Base-by-base conservation (phyloP, 176 grass and related monocot genomes). In the Eleusine indica region DNA sequence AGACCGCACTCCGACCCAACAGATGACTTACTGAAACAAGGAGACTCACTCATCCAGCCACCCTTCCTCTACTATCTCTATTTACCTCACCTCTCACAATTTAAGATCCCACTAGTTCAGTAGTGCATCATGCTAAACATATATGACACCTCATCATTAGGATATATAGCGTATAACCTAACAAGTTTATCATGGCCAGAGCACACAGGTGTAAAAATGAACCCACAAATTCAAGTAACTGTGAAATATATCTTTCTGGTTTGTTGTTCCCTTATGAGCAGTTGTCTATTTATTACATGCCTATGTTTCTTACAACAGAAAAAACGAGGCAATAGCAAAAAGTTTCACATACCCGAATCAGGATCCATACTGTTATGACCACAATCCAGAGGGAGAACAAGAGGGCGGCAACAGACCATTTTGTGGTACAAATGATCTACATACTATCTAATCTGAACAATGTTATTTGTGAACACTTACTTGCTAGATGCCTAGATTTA, bases 301-400 rank as follows among this genome's bases (percentile, higher is more conserved):
- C 41, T 47, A 77, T 29, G 46, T 63, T 43, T 77, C 39, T 57
- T 63, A 77, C 12, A 77, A 63, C 56, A 6, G 28, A 62, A 42
- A 76, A 15, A 76, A 25, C 13, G 17, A 58, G 51, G 51, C 51
- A 53, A 53, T 17, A 47, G 44, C 44, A 47, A 10, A 47, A 47
- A 47, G 1, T 11, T 47, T 47, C 9, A 47, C 44, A 47, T 47
- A 10, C 11, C 12, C 1, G 16, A 61, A 46, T 35, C 32, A 35
- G 32, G 32, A 35, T 35, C 32, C 32, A 35, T 35, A 35, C 32
- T 35, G 32, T 35, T 35, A 35, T 35, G 32, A 35, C 32, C 32
- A 35, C 32, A 35, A 35, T 35, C 32, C 32, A 35, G 32, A 35
- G 32, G 32, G 32, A 35, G 32, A 35, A 35, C 32, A 35, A 35